These are phyloP conservation scores for Melanogaster broomeanus DNA, from an alignment of 768 basidiomycete species.

Conservation along the genomic window DNA sequence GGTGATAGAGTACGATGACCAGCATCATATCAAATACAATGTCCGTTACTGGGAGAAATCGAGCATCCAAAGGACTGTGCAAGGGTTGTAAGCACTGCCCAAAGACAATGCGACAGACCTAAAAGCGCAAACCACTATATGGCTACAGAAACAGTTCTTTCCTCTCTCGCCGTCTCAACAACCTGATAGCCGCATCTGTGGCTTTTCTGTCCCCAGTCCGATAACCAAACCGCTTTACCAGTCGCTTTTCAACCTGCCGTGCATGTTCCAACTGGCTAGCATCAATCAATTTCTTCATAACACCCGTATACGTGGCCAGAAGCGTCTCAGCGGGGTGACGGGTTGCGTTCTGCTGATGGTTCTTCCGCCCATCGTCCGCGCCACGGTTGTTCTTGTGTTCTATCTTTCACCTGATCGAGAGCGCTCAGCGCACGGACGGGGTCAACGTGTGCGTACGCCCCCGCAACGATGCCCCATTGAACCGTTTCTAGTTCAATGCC, in stretches of 20 bases:
- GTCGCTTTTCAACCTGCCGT: slow-evolving; percentile 33
- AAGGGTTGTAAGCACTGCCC: no score
- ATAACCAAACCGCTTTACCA: slow-evolving; percentile 28
- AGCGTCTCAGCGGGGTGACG: slow-evolving; percentile 5
- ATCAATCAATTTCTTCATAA: slow-evolving; percentile 40
- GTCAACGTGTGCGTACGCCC: slow-evolving; percentile 45
- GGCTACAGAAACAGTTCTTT: not conserved
- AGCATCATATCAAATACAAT: no score
- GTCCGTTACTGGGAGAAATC: no score
- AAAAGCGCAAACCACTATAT: not conserved
- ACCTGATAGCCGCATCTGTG: slow-evolving; percentile 23
- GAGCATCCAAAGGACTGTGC: no score
- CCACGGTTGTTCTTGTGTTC: not conserved
- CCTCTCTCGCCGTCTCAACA: slow-evolving; percentile 25
- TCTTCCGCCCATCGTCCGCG: no score
- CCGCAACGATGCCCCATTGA: slow-evolving; percentile 52
- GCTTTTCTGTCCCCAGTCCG: slow-evolving; percentile 18
- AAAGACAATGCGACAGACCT: no score
- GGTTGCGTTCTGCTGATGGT: no score
- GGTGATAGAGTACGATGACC: no score
- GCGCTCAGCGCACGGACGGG: slow-evolving; percentile 38
- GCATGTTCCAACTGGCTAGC: slow-evolving; percentile 30
- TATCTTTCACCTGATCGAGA: slow-evolving; percentile 42
- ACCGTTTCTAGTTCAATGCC: slow-evolving; percentile 46
- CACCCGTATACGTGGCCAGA: slow-evolving; percentile 38